Conservation (phyloP, 2,329 filamentous ascomycete species). For the Neopestalotiopsis clavispora region DNA sequence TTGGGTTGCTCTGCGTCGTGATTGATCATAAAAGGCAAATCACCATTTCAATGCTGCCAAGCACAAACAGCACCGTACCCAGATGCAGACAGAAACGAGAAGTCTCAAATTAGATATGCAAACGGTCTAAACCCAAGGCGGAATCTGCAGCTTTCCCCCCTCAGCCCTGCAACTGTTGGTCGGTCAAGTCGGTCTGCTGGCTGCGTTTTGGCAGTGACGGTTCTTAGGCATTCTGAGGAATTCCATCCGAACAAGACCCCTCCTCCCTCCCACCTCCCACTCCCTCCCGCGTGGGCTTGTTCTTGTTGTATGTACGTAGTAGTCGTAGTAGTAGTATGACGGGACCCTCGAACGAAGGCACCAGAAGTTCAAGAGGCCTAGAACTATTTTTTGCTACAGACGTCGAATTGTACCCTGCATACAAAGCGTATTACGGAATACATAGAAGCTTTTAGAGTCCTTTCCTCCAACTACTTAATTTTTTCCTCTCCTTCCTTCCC, state of each 20-base stretch:
- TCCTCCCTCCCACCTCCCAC: background rate
- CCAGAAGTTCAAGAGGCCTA: background rate
- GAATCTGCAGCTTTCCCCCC: background rate
- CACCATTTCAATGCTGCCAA: background rate
- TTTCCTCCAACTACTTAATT: background rate
- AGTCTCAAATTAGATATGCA: background rate
- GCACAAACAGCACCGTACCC: background rate
- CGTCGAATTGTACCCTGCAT: background rate
- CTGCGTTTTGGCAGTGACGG: background rate
- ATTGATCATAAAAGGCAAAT: background rate
- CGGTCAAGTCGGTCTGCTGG: background rate
- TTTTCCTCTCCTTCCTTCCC: background rate
- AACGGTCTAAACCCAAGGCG: conserved; percentile 10
- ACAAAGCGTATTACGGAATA: background rate
- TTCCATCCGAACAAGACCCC: conserved; percentile 9
- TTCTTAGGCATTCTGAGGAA: conserved; percentile 16
- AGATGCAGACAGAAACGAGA: background rate
- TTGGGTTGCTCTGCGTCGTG: background rate
- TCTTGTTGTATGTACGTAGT: background rate
- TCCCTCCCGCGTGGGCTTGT: background rate
- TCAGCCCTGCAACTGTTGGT: conserved; percentile 8
- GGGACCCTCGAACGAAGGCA: background rate
- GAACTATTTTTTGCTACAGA: background rate
- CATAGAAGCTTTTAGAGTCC: conserved; percentile 9
- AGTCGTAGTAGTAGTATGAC: background rate